Evolutionary conservation across 495 filamentous ascomycete genomes (phyloP).

Genomic region (Neurospora sp.): DNA sequence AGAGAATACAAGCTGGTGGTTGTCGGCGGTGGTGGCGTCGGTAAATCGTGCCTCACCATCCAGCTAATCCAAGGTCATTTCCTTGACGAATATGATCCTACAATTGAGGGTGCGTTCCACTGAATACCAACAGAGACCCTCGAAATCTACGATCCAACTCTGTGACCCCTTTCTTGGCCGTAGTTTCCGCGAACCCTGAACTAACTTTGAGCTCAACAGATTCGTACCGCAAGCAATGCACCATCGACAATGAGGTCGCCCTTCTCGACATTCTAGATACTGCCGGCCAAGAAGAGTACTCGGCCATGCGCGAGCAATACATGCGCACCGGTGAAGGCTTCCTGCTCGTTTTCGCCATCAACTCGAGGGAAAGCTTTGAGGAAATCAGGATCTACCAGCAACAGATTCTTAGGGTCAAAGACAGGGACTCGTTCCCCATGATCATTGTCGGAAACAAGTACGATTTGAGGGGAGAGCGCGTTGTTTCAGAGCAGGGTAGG

Average conservation of each 20-base stretch:
- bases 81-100: constrained; percentile 98
- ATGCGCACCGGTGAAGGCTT: constrained; percentile 99
- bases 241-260: constrained; percentile 95
- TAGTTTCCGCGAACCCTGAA: not conserved
- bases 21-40: constrained; percentile 94
- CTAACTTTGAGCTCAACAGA: constrained; percentile 41
- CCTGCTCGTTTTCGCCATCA: constrained; percentile 95
- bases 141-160: not conserved
- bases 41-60: constrained; percentile 98
- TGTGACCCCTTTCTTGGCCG: not conserved
- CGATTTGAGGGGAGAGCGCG: constrained; percentile 85
- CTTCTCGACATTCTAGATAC: constrained; percentile 96
- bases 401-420: constrained; percentile 96
- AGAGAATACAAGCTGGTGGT: constrained; percentile 99
- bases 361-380: constrained; percentile 91
- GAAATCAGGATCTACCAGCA: constrained; percentile 98
- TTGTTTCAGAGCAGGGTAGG: constrained; percentile 84
- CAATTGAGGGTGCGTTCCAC: constrained; percentile 77
- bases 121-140: not conserved
- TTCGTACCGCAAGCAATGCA: constrained; percentile 98
- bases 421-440: constrained; percentile 98
- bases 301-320: constrained; percentile 98
- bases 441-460: constrained; percentile 99
- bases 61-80: constrained; percentile 98
- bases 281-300: constrained; percentile 97